Base-by-base conservation (phyloP, 139 green algal genomes). In the Nannochloris sp. region DNA sequence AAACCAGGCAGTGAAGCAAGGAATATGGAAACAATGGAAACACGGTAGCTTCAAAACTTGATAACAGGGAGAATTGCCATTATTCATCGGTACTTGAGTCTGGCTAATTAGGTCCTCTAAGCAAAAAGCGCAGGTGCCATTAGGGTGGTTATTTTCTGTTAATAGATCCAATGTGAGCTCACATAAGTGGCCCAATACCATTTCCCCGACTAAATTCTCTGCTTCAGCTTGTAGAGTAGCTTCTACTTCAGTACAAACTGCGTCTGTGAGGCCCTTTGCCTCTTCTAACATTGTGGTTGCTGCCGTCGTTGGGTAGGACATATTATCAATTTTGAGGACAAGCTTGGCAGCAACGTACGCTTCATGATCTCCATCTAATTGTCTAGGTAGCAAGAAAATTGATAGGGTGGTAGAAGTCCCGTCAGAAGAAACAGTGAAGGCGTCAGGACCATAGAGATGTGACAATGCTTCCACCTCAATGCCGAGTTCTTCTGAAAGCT, bases 1-100 rank as follows among this genome's bases (percentile, higher is more conserved):
- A 39, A 44, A 74, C 67, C 67, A 74, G 4, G 58, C 23, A 23
- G 44, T 56, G 33, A 74, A 74, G 67, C 67, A 74, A 24, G 30
- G 39, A 48, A 12, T 24, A 54, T 73, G 66, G 24, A 37, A 74
- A 61, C 67, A 69, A 56, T 74, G 67, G 34, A 61, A 74, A 46
- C 67, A 74, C 2, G 9, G 4, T 12, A 74, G 44, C 15, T 66
- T 67, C 14, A 67, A 2, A 4, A 65, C 54, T 36, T 19, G 0
- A 45, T 4, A 24, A 30, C 4, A n/a, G n/a, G n/a, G n/a, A n/a
- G n/a, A n/a, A n/a, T n/a, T n/a, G n/a, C n/a, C n/a, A n/a, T n/a
- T n/a, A n/a, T n/a, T n/a, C n/a, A n/a, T n/a, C n/a, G n/a, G n/a
- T n/a, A n/a, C n/a, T n/a, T n/a, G n/a, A n/a, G n/a, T n/a, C n/a